Evolutionary conservation across 2,329 filamentous ascomycete genomes (phyloP), one percentile per base, ranked within the genome.

Genomic region (Talaromyces rugulosus): DNA sequence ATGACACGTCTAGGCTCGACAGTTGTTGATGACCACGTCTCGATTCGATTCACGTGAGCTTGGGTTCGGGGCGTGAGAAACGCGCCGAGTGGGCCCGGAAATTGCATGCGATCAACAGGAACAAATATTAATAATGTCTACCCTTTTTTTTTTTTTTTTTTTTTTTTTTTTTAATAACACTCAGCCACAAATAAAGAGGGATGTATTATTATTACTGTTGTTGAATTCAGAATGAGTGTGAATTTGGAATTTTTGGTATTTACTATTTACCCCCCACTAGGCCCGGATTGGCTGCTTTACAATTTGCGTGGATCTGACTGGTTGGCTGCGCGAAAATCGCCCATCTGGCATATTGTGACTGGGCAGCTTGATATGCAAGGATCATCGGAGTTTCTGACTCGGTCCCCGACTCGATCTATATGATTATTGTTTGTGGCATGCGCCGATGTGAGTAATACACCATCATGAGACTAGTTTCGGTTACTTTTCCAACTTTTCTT

Each of bases 351-450:
- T 4, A 7, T 12, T 47, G n/a, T 47, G 44, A 23, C 5, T 47
- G 44, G 44, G 1, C 44, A 18, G 16, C 23, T 40, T 16, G n/a
- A 47, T 27, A 27, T 31, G 60, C 56, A 62, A 62, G 57, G 61
- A 59, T 60, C 61, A 23, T 54, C 61, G 61, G 61, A 63, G 53
- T 63, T 58, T 40, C 31, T 36, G 28, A 31, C 55, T 63, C 61
- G 58, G 61, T 63, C 61, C 61, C 61, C 61, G 61, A 63, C 50
- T n/a, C 18, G 50, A 31, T 23, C 12, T 53, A 23, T 23, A 23
- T 14, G 50, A 16, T 5, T 30, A 18, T 54, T 27, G 11, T 16
- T 34, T 16, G 56, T 51, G 28, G 51, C 30, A 52, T 52, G 50
- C 23, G 14, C 14, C 18, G 50, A 52, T 31, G 27, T 47, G 42